A percentile compares a stretch with the other conserved stretches of the same genome.
Conservation (phyloP, 2,329 filamentous ascomycete species). For the Cordyceps tenuipes region DNA sequence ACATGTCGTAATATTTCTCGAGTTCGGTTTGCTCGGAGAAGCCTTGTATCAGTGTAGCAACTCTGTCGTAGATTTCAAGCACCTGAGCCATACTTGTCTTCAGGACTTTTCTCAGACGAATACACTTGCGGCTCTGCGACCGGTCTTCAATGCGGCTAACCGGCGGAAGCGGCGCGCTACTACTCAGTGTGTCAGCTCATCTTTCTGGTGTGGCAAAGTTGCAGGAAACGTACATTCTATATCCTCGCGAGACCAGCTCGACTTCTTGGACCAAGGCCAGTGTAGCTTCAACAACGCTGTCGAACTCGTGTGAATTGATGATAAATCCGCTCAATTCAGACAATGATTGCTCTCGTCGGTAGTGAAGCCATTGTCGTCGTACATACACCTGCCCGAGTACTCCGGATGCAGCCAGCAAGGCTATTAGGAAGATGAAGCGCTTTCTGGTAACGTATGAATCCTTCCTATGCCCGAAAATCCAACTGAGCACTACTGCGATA, state of each 20-base stretch:
- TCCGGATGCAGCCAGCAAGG: constrained; percentile 46
- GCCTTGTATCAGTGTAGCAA: constrained; percentile 58
- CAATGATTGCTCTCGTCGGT: constrained; percentile 66
- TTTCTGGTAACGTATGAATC: constrained; percentile 46
- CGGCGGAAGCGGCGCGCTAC: constrained; percentile 84
- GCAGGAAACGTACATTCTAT: constrained; percentile 57
- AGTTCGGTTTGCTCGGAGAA: constrained; percentile 74
- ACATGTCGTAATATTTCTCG: constrained; percentile 87
- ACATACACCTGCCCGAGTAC: constrained; percentile 59
- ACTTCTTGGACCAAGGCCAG: constrained; percentile 85
- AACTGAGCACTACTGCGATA: constrained; percentile 65
- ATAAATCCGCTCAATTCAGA: constrained; percentile 61
- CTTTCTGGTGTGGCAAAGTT: not conserved
- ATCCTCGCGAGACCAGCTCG: constrained; percentile 87
- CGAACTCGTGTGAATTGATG: constrained; percentile 68
- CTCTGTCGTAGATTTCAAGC: constrained; percentile 63
- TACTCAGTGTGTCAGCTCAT: constrained; percentile 28
- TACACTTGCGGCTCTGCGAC: constrained; percentile 68
- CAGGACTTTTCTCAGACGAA: constrained; percentile 69
- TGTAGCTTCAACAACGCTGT: constrained; percentile 66
- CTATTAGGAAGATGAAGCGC: constrained; percentile 39
- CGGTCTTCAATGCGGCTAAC: constrained; percentile 84
- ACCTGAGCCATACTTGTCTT: constrained; percentile 60
- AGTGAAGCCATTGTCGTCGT: constrained; percentile 72
- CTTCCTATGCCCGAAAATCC: constrained; percentile 48